Conservation (phyloP, 2,329 filamentous ascomycete genomes). For the Reticulascus tulasneorum region DNA sequence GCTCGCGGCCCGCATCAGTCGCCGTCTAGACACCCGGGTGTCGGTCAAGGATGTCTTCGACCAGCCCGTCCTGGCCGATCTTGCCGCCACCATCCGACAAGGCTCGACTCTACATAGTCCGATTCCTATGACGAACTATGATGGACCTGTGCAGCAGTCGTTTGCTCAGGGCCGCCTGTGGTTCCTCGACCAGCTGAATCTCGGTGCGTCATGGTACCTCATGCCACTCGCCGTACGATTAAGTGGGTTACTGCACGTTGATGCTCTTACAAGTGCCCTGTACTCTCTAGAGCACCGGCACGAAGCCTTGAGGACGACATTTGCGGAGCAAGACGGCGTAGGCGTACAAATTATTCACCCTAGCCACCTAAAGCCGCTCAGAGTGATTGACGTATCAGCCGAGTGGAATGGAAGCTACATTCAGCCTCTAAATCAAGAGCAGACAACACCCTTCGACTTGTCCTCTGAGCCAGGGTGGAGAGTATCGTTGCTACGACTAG, state of each 20-base stretch:
- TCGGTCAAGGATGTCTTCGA: slow-evolving; percentile 7
- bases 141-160: slow-evolving; percentile 16
- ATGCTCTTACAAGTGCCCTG: slow-evolving; percentile 9
- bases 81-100: background rate
- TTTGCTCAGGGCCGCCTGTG: slow-evolving; percentile 17
- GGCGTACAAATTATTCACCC: slow-evolving; percentile 7
- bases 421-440: too few species aligned
- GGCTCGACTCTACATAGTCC: background rate
- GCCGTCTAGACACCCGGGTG: background rate
- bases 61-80: background rate
- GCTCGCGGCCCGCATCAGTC: slow-evolving; percentile 4
- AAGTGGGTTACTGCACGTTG: slow-evolving; percentile 9
- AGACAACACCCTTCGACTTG: too few species aligned
- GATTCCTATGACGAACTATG: too few species aligned
- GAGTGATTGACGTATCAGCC: too few species aligned
- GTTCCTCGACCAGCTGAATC: slow-evolving; percentile 17
- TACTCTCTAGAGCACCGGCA: slow-evolving; percentile 14
- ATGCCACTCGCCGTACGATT: slow-evolving; percentile 13
- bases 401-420: too few species aligned
- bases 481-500: slow-evolving; percentile 6
- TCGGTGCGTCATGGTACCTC: slow-evolving; percentile 12
- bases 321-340: too few species aligned
- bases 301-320: slow-evolving; percentile 16
- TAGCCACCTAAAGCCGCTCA: background rate
- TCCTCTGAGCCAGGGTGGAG: too few species aligned